Evolutionary conservation across 1,284 basidiomycete genomes (phyloP).

Genomic region (Stygiomarasmius scandens): DNA sequence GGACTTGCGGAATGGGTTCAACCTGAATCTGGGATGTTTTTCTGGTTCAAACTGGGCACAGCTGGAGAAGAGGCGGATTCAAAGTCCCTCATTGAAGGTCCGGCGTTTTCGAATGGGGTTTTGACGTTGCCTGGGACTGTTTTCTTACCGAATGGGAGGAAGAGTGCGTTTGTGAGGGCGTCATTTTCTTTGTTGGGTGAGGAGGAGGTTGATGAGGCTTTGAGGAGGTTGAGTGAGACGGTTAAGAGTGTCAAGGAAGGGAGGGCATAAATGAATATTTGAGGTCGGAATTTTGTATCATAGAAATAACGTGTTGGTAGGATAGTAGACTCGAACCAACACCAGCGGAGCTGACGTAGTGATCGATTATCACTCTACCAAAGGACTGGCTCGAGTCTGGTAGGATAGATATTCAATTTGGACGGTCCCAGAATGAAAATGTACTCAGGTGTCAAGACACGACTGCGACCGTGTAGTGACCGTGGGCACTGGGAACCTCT

Average conservation of each 20-base stretch:
- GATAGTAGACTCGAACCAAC: too few species aligned
- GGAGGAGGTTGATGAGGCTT: constrained; percentile 74
- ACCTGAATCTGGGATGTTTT: constrained; percentile 91
- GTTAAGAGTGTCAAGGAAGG: constrained; percentile 44
- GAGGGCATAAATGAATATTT: too few species aligned
- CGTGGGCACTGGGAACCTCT: too few species aligned
- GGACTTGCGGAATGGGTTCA: constrained; percentile 77
- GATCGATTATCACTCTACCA: too few species aligned
- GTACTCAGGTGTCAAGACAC: too few species aligned
- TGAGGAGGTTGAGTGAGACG: constrained; percentile 67
- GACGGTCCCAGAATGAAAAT: too few species aligned
- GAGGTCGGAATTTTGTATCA: too few species aligned
- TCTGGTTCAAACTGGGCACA: constrained; percentile 74
- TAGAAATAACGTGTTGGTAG: too few species aligned
- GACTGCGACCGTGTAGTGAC: too few species aligned
- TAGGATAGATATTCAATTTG: too few species aligned
- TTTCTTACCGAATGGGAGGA: constrained; percentile 74
- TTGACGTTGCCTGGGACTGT: constrained; percentile 84
- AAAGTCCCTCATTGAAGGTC: constrained; percentile 73
- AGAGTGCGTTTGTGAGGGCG: constrained; percentile 76
- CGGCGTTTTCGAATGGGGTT: constrained; percentile 82
- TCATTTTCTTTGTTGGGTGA: constrained; percentile 79
- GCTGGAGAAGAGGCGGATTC: constrained; percentile 69
- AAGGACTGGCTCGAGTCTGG: too few species aligned
- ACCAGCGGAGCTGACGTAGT: too few species aligned